Conservation (phyloP, 495 filamentous ascomycete genomes). For the Rusavskia elegans region DNA sequence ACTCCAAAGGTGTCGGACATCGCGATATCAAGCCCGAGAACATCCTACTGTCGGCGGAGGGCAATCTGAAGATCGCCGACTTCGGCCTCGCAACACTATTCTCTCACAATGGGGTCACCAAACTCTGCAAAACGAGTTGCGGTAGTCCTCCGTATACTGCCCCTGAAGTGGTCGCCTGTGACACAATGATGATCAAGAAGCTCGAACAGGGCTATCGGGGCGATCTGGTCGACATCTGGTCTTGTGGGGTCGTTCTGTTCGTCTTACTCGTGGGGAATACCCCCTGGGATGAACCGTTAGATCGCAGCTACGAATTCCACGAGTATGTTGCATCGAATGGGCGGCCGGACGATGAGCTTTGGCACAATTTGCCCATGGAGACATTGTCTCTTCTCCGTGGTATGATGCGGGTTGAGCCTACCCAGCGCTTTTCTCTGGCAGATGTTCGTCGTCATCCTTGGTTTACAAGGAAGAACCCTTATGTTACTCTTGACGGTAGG, state of each 20-base stretch:
- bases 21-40: slow-evolving; percentile 89
- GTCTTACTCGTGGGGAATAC: slow-evolving; percentile 92
- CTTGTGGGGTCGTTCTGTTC: slow-evolving; percentile 90
- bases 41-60: slow-evolving; percentile 63
- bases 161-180: slow-evolving; percentile 62
- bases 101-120: slow-evolving; percentile 64
- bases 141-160: slow-evolving; percentile 96
- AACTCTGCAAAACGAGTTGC: slow-evolving; percentile 74
- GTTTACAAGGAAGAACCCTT: slow-evolving; percentile 74
- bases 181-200: slow-evolving; percentile 30
- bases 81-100: slow-evolving; percentile 94
- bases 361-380: slow-evolving; percentile 63
- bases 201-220: slow-evolving; percentile 53
- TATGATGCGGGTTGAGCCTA: slow-evolving; percentile 76
- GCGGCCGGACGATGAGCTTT: slow-evolving; percentile 69
- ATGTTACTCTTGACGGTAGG: slow-evolving; percentile 55
- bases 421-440: slow-evolving; percentile 64
- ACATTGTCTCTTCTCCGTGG: slow-evolving; percentile 77
- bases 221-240: slow-evolving; percentile 89
- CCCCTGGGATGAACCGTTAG: slow-evolving; percentile 88
- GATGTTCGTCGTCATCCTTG: slow-evolving; percentile 88
- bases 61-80: slow-evolving; percentile 89
- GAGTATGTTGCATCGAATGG: slow-evolving; percentile 72
- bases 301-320: slow-evolving; percentile 62
- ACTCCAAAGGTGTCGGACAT: slow-evolving; percentile 79